Percentiles rank a stretch among this genome's conserved stretches.
Conservation (phyloP, 768 basidiomycete species). For the Macrocybe gigantea region DNA sequence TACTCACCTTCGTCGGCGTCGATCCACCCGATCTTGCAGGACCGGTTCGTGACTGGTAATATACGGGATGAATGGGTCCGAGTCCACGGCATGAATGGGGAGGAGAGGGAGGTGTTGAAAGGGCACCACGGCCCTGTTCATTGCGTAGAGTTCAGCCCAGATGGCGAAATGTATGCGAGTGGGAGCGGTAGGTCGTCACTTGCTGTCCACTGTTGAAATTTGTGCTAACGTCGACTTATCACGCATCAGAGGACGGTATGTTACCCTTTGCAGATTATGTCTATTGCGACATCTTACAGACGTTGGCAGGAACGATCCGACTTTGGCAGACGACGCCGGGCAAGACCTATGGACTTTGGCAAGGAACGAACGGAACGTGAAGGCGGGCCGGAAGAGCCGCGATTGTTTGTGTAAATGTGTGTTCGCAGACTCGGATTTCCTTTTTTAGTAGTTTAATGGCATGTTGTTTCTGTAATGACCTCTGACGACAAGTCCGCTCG, state of each 20-base stretch:
- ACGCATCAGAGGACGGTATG: conserved; percentile 62
- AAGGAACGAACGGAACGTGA: conserved; percentile 33
- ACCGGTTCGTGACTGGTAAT: conserved; percentile 91
- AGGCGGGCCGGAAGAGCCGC: not conserved
- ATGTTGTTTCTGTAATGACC: too few species aligned
- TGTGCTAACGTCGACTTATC: conserved; percentile 3
- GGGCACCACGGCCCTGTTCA: conserved; percentile 98
- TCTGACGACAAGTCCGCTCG: too few species aligned
- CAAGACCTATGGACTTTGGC: conserved; percentile 90
- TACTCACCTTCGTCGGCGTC: conserved; percentile 94
- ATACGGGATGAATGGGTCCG: conserved; percentile 94
- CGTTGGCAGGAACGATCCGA: conserved; percentile 74
- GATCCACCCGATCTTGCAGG: conserved; percentile 82
- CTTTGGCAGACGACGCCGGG: conserved; percentile 97
- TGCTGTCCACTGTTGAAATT: conserved; percentile 8
- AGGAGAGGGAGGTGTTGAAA: conserved; percentile 87
- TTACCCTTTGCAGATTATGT: not conserved
- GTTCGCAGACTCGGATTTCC: too few species aligned
- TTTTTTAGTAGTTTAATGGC: too few species aligned
- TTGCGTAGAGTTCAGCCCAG: conserved; percentile 89
- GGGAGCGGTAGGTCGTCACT: conserved; percentile 73
- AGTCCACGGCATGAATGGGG: conserved; percentile 85
- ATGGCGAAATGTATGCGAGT: conserved; percentile 96
- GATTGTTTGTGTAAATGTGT: too few species aligned
- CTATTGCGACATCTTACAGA: conserved; percentile 2